A percentile compares a stretch with the other conserved stretches of the same genome.
Evolutionary conservation across 495 filamentous ascomycete species (phyloP).

Genomic region (Cercophora samala): DNA sequence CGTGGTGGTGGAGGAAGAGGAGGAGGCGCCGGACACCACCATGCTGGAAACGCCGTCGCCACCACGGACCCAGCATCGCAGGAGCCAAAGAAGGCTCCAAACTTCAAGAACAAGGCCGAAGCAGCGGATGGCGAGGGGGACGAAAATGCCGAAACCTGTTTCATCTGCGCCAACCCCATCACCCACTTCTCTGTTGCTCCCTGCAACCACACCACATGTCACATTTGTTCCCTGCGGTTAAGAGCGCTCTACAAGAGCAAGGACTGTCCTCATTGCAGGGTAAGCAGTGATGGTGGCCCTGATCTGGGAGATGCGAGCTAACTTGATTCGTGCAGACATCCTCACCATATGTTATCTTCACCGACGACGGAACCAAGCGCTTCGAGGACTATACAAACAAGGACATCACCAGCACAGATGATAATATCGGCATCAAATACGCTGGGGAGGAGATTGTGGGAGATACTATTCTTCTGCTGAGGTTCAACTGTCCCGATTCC

Average conservation of each 20-base stretch:
- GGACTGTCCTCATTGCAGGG: constrained; percentile 89
- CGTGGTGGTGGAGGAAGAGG: constrained; percentile 15
- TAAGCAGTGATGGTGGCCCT: constrained; percentile 42
- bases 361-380: constrained; percentile 71
- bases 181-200: constrained; percentile 81
- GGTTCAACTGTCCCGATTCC: constrained; percentile 88
- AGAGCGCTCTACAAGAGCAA: constrained; percentile 93
- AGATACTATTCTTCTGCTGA: constrained; percentile 81
- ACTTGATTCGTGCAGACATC: constrained; percentile 54
- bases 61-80: constrained; percentile 12
- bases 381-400: constrained; percentile 74
- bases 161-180: constrained; percentile 90
- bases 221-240: constrained; percentile 87
- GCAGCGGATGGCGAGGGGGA: constrained; percentile 31
- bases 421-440: constrained; percentile 85
- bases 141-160: constrained; percentile 79
- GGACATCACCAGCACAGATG: constrained; percentile 72
- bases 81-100: constrained; percentile 16
- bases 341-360: constrained; percentile 84
- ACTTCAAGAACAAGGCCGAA: constrained; percentile 27
- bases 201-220: constrained; percentile 92
- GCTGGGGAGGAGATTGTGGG: constrained; percentile 81
- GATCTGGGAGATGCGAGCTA: constrained; percentile 7
- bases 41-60: constrained; percentile 2
- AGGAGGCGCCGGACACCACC: constrained; percentile 16